Conservation (phyloP, 2,329 filamentous ascomycete genomes). For the Microcera coccophila region DNA sequence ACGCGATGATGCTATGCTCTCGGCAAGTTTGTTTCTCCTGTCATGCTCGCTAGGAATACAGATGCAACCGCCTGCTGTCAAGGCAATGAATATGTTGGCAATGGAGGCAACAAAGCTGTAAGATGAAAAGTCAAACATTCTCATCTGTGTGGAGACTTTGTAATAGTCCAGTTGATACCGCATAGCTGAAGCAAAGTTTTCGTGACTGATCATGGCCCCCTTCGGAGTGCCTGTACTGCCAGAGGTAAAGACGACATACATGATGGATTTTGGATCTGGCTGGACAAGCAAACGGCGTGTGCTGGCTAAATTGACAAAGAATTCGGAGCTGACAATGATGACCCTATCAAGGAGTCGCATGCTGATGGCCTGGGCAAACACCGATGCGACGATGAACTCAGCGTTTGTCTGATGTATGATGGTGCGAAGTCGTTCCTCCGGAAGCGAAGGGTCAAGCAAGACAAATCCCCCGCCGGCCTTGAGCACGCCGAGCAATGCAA, state of each 20-base stretch:
- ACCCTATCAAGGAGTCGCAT: background rate
- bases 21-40: background rate
- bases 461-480: slow-evolving; percentile 7
- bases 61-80: background rate
- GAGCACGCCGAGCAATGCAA: slow-evolving; percentile 10
- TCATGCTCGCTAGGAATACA: background rate
- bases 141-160: background rate
- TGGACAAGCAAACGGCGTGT: background rate
- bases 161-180: background rate
- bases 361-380: background rate
- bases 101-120: slow-evolving; percentile 15
- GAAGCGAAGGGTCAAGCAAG: slow-evolving; percentile 7
- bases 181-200: background rate
- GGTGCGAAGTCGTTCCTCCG: slow-evolving; percentile 4
- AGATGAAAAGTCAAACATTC: slow-evolving; percentile 5
- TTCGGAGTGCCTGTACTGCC: background rate
- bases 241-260: background rate
- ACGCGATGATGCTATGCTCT: background rate
- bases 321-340: background rate
- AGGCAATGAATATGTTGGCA: slow-evolving; percentile 9
- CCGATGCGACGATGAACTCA: background rate
- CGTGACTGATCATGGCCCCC: background rate
- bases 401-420: background rate
- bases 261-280: background rate
- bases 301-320: background rate